phyloP scores from a whole-genome alignment of 2,329 filamentous ascomycete genomes.

The Penicillium sp. region DNA sequence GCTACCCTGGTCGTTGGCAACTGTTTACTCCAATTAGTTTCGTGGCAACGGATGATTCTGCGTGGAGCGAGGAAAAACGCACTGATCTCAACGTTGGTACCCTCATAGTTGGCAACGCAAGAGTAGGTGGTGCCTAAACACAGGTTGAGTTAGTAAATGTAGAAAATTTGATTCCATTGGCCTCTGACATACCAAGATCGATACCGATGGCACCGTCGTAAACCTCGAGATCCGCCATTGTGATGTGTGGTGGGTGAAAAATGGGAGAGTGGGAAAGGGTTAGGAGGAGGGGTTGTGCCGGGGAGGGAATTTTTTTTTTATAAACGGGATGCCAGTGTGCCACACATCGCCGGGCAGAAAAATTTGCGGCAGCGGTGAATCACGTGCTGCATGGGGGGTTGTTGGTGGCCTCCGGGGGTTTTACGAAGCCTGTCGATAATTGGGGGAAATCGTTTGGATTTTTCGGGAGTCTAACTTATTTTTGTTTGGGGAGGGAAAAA shows the following conservation, averaged over 20 bases:
- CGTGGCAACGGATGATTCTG: not conserved
- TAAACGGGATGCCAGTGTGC: constrained; percentile 22
- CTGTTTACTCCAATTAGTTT: constrained; percentile 33
- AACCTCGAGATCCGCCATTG: constrained; percentile 43
- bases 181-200: constrained; percentile 80
- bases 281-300: constrained; percentile 20
- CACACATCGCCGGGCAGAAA: constrained; percentile 21
- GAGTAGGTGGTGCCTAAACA: constrained; percentile 93
- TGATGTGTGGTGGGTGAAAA: constrained; percentile 15
- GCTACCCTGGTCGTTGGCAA: constrained; percentile 99
- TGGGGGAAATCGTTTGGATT: no score
- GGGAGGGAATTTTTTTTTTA: constrained; percentile 22
- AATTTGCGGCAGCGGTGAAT: constrained; percentile 21
- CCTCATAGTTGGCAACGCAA: constrained; percentile 98
- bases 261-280: constrained; percentile 18
- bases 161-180: constrained; percentile 10
- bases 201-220: constrained; percentile 99
- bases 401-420: not conserved
- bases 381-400: constrained; percentile 11
- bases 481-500: not conserved
- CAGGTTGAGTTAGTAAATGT: constrained; percentile 8
- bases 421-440: not conserved
- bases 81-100: constrained; percentile 99
- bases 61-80: constrained; percentile 33
- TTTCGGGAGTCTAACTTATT: no score